These are phyloP conservation scores for Tubosaeta brunneosetosa DNA, from an alignment of 768 basidiomycete genomes.

Conservation along the genomic window DNA sequence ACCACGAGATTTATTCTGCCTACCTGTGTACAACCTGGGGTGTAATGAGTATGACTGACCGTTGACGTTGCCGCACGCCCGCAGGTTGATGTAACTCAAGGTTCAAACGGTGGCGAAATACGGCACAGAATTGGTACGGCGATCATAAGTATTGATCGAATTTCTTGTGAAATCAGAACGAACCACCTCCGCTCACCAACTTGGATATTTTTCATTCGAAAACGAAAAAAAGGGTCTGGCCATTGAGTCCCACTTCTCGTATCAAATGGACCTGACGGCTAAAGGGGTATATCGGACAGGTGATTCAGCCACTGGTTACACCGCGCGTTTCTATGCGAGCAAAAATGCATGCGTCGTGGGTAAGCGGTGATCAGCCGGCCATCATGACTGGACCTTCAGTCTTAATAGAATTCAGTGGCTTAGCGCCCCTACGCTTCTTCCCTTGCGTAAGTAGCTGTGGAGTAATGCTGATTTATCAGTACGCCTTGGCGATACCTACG, in stretches of 20 bases:
- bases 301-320: conserved; percentile 4
- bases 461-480: conserved; percentile 1
- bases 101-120: conserved; percentile 12
- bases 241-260: conserved; percentile 11
- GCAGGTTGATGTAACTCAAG: conserved; percentile 11
- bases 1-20: neutral
- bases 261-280: conserved; percentile 8
- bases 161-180: conserved; percentile 13
- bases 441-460: conserved; percentile 5
- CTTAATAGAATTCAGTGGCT: neutral
- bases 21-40: neutral
- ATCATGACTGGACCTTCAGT: neutral
- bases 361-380: conserved; percentile 6
- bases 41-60: neutral
- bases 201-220: conserved; percentile 26
- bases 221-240: conserved; percentile 12
- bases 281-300: conserved; percentile 5
- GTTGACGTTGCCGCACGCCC: neutral
- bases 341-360: neutral
- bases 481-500: conserved; percentile 16
- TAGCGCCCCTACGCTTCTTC: conserved; percentile 1
- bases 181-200: conserved; percentile 9
- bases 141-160: conserved; percentile 22
- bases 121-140: conserved; percentile 12
- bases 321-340: conserved; percentile 10